Conservation (phyloP, 2,329 filamentous ascomycete species). For the Fusarium clavum region DNA sequence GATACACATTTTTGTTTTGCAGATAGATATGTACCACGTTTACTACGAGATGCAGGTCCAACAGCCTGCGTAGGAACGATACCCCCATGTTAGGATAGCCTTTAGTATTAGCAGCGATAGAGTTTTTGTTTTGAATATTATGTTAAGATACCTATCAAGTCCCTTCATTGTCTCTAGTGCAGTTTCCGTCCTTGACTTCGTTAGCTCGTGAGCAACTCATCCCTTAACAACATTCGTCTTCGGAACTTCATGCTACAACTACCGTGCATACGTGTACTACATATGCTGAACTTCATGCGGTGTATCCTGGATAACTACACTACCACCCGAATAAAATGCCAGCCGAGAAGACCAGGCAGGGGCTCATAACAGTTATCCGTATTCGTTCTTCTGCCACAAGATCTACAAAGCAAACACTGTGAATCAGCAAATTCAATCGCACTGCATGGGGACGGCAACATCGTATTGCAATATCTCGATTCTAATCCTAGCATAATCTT, state of each 20-base stretch:
- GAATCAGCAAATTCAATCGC: background rate
- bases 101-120: conserved; percentile 32
- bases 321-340: background rate
- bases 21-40: conserved; percentile 43
- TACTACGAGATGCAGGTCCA: conserved; percentile 39
- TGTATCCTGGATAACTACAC: background rate
- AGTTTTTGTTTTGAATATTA: conserved; percentile 17
- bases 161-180: background rate
- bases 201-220: too few species aligned
- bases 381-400: background rate
- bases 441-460: conserved; percentile 1
- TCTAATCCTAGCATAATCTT: conserved; percentile 19
- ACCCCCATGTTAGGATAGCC: conserved; percentile 42
- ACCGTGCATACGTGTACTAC: background rate
- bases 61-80: conserved; percentile 43
- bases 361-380: background rate
- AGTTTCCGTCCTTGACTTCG: background rate
- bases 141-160: background rate
- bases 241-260: background rate
- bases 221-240: background rate
- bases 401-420: background rate
- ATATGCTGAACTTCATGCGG: background rate
- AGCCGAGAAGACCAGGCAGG: background rate
- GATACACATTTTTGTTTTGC: conserved; percentile 34
- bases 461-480: conserved; percentile 14